phyloP scores from a whole-genome alignment of 1,139 yeast species.

The Scheffersomyces quercinus region DNA sequence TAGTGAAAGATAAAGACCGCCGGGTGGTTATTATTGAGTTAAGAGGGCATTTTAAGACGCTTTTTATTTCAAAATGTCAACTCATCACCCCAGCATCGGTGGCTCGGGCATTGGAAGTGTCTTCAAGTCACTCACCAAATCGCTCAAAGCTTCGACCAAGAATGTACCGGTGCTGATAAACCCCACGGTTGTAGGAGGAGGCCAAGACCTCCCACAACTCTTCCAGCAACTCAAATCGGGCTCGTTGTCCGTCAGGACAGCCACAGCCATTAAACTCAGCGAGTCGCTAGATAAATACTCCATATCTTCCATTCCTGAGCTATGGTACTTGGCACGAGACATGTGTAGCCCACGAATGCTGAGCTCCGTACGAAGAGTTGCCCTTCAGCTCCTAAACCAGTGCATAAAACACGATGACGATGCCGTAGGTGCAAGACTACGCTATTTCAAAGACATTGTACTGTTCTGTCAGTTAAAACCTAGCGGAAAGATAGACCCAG shows the following conservation, averaged over 20 bases:
- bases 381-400: conserved; percentile 51
- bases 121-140: conserved; percentile 55
- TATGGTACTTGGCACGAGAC: conserved; percentile 72
- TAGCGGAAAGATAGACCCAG: conserved; percentile 40
- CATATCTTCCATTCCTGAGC: conserved; percentile 64
- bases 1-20: too few species aligned
- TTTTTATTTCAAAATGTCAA: conserved; percentile 21
- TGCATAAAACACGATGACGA: conserved; percentile 59
- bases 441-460: conserved; percentile 62
- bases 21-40: too few species aligned
- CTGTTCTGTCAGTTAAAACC: conserved; percentile 37
- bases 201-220: conserved; percentile 49
- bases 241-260: conserved; percentile 42
- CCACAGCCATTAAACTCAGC: conserved; percentile 54
- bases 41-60: too few species aligned
- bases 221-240: conserved; percentile 40
- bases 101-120: conserved; percentile 47
- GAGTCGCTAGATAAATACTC: conserved; percentile 53
- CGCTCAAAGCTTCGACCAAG: conserved; percentile 40
- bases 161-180: conserved; percentile 47
- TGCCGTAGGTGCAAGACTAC: conserved; percentile 45
- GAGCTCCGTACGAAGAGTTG: conserved; percentile 51
- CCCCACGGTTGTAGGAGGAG: conserved; percentile 67
- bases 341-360: conserved; percentile 41
- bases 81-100: conserved; percentile 38